Evolutionary conservation across 192 early-diverging fungal species (phyloP).

Genomic region (Rhizophagus sp.): DNA sequence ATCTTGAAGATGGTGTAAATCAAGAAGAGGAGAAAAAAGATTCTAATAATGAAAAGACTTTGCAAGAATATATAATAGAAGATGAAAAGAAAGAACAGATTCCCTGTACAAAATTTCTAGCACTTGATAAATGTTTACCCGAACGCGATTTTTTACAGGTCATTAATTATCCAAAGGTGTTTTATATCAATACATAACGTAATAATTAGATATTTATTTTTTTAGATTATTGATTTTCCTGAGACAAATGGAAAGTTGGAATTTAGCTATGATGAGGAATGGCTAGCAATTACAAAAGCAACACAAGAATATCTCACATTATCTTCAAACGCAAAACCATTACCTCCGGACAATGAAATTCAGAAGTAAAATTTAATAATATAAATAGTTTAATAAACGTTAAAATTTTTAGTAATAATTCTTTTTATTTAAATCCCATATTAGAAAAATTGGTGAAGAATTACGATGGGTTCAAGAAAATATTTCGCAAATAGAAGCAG

Average conservation of each 20-base stretch:
- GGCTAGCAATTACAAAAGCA: conserved; percentile 75
- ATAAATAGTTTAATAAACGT: neutral
- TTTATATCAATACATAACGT: too few species aligned
- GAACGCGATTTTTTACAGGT: conserved; percentile 82
- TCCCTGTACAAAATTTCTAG: conserved; percentile 78
- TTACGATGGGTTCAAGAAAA: conserved; percentile 66
- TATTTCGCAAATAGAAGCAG: conserved; percentile 52
- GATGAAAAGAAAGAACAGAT: conserved; percentile 34
- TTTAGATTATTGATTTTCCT: conserved; percentile 58
- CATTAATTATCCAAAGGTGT: neutral
- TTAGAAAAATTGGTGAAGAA: conserved; percentile 60
- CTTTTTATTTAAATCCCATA: conserved; percentile 8
- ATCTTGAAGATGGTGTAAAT: conserved; percentile 29
- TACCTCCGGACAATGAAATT: conserved; percentile 50
- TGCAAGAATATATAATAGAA: conserved; percentile 44
- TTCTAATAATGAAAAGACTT: conserved; percentile 41
- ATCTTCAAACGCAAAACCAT: conserved; percentile 41
- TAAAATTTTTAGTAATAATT: conserved; percentile 8
- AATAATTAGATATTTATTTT: neutral
- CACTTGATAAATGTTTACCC: conserved; percentile 93
- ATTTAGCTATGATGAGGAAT: conserved; percentile 85
- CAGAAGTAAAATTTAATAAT: conserved; percentile 30
- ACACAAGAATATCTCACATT: conserved; percentile 58
- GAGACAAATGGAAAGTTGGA: conserved; percentile 41
- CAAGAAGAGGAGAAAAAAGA: neutral